Evolutionary conservation across 495 filamentous ascomycete species (phyloP).

Genomic region (Diplogelasinospora grovesii): DNA sequence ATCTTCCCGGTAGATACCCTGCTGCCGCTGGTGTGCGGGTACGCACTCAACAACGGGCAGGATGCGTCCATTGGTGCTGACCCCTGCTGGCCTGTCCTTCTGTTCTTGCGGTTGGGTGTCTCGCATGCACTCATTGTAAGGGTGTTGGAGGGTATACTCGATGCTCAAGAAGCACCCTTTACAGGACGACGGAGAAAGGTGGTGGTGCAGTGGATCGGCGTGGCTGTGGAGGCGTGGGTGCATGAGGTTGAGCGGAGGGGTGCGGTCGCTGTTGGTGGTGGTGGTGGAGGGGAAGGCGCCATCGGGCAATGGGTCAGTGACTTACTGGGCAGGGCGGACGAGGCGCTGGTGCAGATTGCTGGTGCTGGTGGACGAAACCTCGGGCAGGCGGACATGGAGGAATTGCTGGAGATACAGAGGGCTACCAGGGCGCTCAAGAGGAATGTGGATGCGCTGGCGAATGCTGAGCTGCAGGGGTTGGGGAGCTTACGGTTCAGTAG

Average conservation of each 20-base stretch:
- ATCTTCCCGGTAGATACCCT: conserved; percentile 62
- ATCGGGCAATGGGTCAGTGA: conserved; percentile 37
- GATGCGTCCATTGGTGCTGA: conserved; percentile 51
- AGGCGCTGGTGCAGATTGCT: conserved; percentile 22
- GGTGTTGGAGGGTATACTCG: conserved; percentile 76
- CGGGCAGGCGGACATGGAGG: conserved; percentile 22
- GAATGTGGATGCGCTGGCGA: conserved; percentile 18
- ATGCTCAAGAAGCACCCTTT: conserved; percentile 79
- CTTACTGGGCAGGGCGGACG: conserved; percentile 34
- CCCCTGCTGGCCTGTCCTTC: conserved; percentile 72
- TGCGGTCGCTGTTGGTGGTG: conserved; percentile 18
- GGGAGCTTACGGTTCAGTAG: conserved; percentile 22
- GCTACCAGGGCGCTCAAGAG: conserved; percentile 16
- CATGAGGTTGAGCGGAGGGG: conserved; percentile 34
- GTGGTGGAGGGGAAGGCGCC: conserved; percentile 21
- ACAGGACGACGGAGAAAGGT: conserved; percentile 44
- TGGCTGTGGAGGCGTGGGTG: conserved; percentile 34
- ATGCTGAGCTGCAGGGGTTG: conserved; percentile 11
- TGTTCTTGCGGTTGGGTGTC: conserved; percentile 70
- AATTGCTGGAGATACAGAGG: conserved; percentile 20
- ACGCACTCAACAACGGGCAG: conserved; percentile 65
- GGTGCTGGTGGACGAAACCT: conserved; percentile 10
- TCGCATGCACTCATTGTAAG: conserved; percentile 66
- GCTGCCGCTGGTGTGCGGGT: conserved; percentile 69
- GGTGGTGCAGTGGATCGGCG: conserved; percentile 38